A percentile compares a stretch with the other conserved stretches of the same genome.
Conservation (phyloP, 495 filamentous ascomycete species). For the Aspergillus kassunensis region DNA sequence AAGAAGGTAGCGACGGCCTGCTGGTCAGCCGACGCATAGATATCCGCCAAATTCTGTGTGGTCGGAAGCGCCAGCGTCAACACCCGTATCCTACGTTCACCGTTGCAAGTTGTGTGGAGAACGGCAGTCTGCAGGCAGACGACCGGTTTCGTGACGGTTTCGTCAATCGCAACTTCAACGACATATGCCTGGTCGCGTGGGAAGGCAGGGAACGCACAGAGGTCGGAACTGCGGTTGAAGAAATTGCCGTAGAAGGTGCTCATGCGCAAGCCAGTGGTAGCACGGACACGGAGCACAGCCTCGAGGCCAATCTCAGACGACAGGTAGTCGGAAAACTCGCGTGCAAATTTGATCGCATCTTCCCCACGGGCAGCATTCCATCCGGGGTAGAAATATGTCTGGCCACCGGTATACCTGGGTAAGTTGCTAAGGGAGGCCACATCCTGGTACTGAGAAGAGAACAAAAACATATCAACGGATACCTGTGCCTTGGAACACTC, state of each 20-base stretch:
- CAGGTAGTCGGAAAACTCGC: conserved; percentile 93
- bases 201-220: conserved; percentile 97
- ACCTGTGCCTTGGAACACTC: conserved; percentile 99
- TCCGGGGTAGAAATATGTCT: conserved; percentile 97
- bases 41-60: conserved; percentile 80
- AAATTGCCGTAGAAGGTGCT: conserved; percentile 99
- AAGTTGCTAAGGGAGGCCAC: conserved; percentile 93
- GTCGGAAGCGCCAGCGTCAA: conserved; percentile 91
- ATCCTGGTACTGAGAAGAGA: conserved; percentile 95
- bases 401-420: conserved; percentile 92
- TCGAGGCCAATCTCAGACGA: conserved; percentile 95
- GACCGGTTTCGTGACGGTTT: conserved; percentile 86
- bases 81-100: conserved; percentile 89
- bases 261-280: conserved; percentile 93
- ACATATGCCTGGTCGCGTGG: conserved; percentile 96
- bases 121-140: conserved; percentile 96
- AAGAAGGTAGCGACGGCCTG: conserved; percentile 89
- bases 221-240: conserved; percentile 95
- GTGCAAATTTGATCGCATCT: conserved; percentile 95
- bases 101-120: conserved; percentile 96
- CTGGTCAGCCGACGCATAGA: conserved; percentile 95
- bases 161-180: conserved; percentile 98
- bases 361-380: conserved; percentile 93
- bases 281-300: conserved; percentile 90
- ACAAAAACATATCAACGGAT: conserved; percentile 98